Base-by-base conservation (phyloP, 1,139 yeast species). In the Yamadazyma triangularis region DNA sequence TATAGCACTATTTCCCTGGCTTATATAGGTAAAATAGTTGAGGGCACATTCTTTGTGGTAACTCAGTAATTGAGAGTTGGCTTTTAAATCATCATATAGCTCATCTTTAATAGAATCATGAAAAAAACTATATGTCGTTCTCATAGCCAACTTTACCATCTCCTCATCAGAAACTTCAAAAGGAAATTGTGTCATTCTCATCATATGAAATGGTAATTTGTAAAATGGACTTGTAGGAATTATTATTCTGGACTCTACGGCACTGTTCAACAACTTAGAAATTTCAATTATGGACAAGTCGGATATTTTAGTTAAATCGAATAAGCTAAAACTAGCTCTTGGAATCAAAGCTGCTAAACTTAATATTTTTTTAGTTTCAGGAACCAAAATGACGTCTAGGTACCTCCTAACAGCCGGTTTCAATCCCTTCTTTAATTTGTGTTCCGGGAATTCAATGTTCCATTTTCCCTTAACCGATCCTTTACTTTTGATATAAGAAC, bases 271-370 rank as follows among this genome's bases (percentile, higher is more conserved):
- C 4, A 66, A 50, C 21, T 45, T 42, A 28, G 48, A 50, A 1
- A 53, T 49, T 16, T 41, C 50, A 23, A 27, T 51, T 40, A 51
- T 41, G 0, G 73, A 48, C 18, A 53, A 45, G 2, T 56, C 56
- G 2, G 72, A 52, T 2, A 67, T 74, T 10, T 61, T 50, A 29
- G 60, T 53, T 25, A 74, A 47, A 31, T 71, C 77, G 6, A 61
- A 57, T 18, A 74, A 48, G 9, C 63, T 57, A 42, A 74, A 73
- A 4, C 61, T 51, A 22, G 63, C 60, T n/a, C 38, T 56, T 28
- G 67, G 56, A 12, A 69, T 58, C 15, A 76, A 60, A 1, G 75
- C 64, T 2, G 77, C 77, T 42, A 54, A 62, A 28, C 64, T 59
- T 30, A 73, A 41, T 16, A 73, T 26, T 13, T 31, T 15, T n/a